Percentiles rank a stretch among this genome's conserved stretches.
These are phyloP conservation scores for Penicillium desertorum DNA, from an alignment of 495 filamentous ascomycete species.

Conservation along the genomic window DNA sequence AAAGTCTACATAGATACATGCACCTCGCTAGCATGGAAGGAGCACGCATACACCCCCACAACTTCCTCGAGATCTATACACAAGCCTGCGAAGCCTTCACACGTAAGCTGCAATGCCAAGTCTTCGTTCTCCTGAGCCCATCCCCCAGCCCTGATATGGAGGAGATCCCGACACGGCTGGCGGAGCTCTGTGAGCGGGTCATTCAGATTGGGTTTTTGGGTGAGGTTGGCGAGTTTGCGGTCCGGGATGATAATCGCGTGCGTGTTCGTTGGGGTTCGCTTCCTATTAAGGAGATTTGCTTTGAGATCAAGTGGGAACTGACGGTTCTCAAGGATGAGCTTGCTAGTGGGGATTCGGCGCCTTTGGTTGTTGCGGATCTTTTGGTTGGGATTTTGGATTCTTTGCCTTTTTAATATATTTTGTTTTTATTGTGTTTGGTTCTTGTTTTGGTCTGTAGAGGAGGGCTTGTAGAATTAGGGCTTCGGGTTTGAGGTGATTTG, in stretches of 20 bases:
- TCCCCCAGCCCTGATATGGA: neutral
- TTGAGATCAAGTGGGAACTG: neutral
- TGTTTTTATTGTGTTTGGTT: neutral
- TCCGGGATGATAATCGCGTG: neutral
- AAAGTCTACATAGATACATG: neutral
- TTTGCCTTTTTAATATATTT: slow-evolving; percentile 6
- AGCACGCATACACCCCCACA: neutral
- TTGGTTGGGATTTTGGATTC: neutral
- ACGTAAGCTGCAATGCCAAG: slow-evolving; percentile 4
- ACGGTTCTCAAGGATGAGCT: neutral
- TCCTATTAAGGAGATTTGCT: slow-evolving; percentile 7
- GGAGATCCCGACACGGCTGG: neutral
- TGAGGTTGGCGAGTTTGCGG: neutral
- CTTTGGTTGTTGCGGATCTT: neutral
- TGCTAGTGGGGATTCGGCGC: too few relatives aligned
- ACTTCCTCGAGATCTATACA: neutral
- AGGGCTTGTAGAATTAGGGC: neutral
- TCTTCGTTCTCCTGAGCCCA: neutral
- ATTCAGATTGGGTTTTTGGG: slow-evolving; percentile 2
- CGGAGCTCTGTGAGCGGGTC: neutral
- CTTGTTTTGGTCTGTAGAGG: neutral
- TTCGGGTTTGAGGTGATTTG: too few relatives aligned
- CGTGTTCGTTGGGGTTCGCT: neutral
- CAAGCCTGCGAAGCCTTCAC: slow-evolving; percentile 5
- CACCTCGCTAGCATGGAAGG: neutral